These are phyloP conservation scores for Talaromyces nanjingensis DNA, from an alignment of 495 filamentous ascomycete species.

Conservation along the genomic window DNA sequence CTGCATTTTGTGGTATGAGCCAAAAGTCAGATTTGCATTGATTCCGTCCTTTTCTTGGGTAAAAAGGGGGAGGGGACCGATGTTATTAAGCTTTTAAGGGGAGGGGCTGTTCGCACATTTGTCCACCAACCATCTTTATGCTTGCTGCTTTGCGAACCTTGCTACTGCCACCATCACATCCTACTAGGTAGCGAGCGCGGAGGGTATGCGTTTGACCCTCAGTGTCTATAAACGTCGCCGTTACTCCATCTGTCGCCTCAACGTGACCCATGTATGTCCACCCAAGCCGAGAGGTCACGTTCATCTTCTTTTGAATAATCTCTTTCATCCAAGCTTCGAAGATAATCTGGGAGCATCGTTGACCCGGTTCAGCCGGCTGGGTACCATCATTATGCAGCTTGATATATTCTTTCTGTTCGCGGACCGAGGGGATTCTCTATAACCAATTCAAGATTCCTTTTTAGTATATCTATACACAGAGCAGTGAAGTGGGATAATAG, in stretches of 20 bases:
- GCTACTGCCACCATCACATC: conserved; percentile 21
- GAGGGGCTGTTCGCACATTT: conserved; percentile 14
- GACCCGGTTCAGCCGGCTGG: conserved; percentile 10
- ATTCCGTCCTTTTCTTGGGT: background rate
- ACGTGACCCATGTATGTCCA: conserved; percentile 11
- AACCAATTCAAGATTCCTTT: background rate
- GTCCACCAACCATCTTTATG: conserved; percentile 18
- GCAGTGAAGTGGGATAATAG: background rate
- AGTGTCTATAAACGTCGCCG: too few relatives aligned
- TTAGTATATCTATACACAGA: conserved; percentile 1
- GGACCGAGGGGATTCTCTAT: conserved; percentile 3
- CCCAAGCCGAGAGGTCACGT: conserved; percentile 8
- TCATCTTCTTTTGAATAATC: conserved; percentile 7
- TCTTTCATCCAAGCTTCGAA: conserved; percentile 16
- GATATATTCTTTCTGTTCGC: conserved; percentile 9
- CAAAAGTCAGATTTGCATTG: too few relatives aligned
- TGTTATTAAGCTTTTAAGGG: background rate
- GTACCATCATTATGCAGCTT: conserved; percentile 12
- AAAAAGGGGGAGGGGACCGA: background rate
- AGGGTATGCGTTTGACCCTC: conserved; percentile 4
- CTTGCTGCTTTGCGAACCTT: conserved; percentile 14
- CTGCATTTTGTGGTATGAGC: conserved; percentile 9
- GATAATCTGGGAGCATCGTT: conserved; percentile 18
- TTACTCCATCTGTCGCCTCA: too few relatives aligned
- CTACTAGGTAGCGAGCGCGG: conserved; percentile 16